Base-by-base conservation (phyloP, 1,139 yeast species). In the Candida sp. region DNA sequence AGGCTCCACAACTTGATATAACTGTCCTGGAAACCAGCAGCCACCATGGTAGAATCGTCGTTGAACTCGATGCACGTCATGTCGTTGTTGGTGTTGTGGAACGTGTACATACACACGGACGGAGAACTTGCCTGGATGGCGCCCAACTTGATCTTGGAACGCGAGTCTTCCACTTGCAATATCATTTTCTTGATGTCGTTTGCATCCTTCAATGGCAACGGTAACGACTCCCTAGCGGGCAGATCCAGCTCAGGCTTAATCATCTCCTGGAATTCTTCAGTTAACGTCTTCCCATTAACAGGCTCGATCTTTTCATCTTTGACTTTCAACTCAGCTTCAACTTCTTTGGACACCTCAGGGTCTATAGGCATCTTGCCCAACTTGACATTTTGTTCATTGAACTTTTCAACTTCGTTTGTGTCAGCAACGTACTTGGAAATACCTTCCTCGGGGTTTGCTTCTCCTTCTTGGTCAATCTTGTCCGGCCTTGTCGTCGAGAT, bases 31-130 rank as follows among this genome's bases (percentile, higher is more conserved):
- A 94, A 94, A 6, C 99, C 99, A 25, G 93, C 97, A 0, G 98
- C 98, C 39, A 90, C 88, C 58, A 93, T 64, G 32, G 93, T 85
- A 17, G 96, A 85, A 66, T 93, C 98, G 47, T 88, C 90, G 61
- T 94, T 91, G 71, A 93, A 93, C 55, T 86, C 90, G 48, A 94
- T 68, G 50, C 92, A 84, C 22, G 96, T 90, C 78, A 94, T 77
- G 55, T 90, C 96, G 58, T 90, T 89, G 65, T 90, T 88, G 7
- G 98, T 90, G 69, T 96, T 94, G 76, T 94, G 99, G 73, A 96
- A 93, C 0, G 99, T 94, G 73, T 94, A 96, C 97, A 94, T 91
- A 69, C 99, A 94, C 39, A 94, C 97, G 51, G 96, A 89, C 9
- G 99, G 99, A 28, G 96, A 82, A 30, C 91, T 77, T 1, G 96